Conservation (phyloP, 768 basidiomycete genomes). For the Candolleomyces aberdarensis region DNA sequence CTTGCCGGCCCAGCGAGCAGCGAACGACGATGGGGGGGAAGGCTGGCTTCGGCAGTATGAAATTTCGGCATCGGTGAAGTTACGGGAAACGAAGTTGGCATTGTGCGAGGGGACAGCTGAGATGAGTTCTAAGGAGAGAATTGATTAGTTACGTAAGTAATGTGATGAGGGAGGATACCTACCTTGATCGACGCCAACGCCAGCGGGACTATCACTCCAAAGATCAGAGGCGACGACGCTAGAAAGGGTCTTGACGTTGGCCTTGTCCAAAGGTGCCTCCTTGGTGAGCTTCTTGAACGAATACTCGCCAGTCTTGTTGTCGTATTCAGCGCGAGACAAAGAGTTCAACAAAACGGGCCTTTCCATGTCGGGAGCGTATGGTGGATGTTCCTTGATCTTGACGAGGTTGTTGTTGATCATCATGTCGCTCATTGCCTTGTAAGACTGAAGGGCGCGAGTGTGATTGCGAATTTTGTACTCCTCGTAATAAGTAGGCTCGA, state of each 20-base stretch:
- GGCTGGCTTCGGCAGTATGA: conserved; percentile 86
- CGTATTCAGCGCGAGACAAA: conserved; percentile 77
- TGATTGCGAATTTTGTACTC: conserved; percentile 71
- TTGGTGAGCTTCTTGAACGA: conserved; percentile 69
- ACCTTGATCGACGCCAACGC: conserved; percentile 92
- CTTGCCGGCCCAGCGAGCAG: conserved; percentile 96
- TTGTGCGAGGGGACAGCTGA: conserved; percentile 89
- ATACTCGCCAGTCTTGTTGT: conserved; percentile 84
- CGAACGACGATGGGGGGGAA: conserved; percentile 85
- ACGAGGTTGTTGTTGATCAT: conserved; percentile 93
- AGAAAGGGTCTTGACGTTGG: conserved; percentile 68
- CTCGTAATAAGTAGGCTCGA: conserved; percentile 76
- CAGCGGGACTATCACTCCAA: conserved; percentile 47
- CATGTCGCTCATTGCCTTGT: conserved; percentile 94
- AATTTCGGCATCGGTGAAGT: conserved; percentile 90
- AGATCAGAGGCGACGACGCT: conserved; percentile 42
- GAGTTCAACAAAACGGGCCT: conserved; percentile 87
- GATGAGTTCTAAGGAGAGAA: conserved; percentile 66
- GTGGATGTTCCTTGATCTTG: conserved; percentile 91
- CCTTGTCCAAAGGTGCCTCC: conserved; percentile 48
- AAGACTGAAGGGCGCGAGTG: conserved; percentile 64
- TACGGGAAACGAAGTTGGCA: conserved; percentile 81
- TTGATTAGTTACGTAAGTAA: conserved; percentile 6
- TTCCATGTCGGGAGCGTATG: conserved; percentile 86
- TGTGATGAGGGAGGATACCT: conserved; percentile 14